Base-by-base conservation (phyloP, 768 basidiomycete species). In the Cantharellus cinnabarinus region DNA sequence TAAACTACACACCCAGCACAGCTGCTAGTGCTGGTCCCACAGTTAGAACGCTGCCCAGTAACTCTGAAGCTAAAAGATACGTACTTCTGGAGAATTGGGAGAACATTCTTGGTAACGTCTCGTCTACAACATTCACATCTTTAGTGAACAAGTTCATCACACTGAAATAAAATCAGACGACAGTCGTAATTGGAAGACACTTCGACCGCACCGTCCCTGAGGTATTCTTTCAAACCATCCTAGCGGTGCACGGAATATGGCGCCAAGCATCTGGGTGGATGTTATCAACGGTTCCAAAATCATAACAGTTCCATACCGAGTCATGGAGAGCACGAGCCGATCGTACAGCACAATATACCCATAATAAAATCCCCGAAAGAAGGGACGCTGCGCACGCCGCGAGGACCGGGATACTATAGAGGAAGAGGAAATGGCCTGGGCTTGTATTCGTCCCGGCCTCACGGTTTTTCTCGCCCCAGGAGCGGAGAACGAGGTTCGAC, bases 181-280 rank as follows among this genome's bases (percentile, higher is more conserved):
- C 59, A 60, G 29, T 42, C 42, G 40, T 14, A 2, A 1, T n/a
- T 34, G 41, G 14, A 58, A 14, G 2, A 59, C 14, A 63, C 44
- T 42, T 20, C 7, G 4, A 41, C 61, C 75, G 56, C 64, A 84
- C 85, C 84, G 77, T 63, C 89, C 89, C 14, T 79, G 82, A 1
- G 90, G 93, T 0, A 90, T 95, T 58, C 76, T 70, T 68, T 95
- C 93, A 67, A 95, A 98, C 73, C 89, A 97, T 64, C 79, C 81
- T 64, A 93, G 69, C 0, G 89, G 89, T 0, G 88, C 83, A 35
- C 77, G 78, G 74, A 98, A 80, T 41, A 98, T 75, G 2, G 89
- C 78, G 53, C 77, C 66, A 64, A 89, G 70, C 85, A 89, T 88
- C 84, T 87, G 61, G 15, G 59, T n/a, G 5, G 50, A 44, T 35